Base-by-base conservation (phyloP, 495 filamentous ascomycete species). In the Penicillium silybi region DNA sequence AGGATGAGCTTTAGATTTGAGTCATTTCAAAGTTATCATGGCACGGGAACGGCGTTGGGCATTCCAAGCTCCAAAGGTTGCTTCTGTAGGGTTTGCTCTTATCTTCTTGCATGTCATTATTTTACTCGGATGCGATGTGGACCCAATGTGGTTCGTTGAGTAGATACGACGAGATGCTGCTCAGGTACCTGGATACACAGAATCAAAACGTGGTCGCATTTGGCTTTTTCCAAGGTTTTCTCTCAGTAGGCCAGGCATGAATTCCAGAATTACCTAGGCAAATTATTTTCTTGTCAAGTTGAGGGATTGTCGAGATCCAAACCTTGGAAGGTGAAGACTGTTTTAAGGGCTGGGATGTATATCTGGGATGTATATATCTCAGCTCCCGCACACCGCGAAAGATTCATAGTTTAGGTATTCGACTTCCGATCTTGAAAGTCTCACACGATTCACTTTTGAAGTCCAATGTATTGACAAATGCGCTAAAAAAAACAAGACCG, bases 1-100 rank as follows among this genome's bases (percentile, higher is more conserved):
- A 84, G 51, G 80, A 82, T 62, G 82, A 84, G 54, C 60, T 65
- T 15, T 63, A 45, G 37, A 38, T 34, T 18, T 17, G 27, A 25
- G 19, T 1, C n/a, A 18, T 27, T 7, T 16, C 32, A 47, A 47
- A 42, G 41, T 23, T 44, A 38, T 48, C 40, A 46, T 43, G 37
- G 50, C 50, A 48, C 44, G 23, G 41, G 25, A 29, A 53, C 43
- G 50, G 46, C 50, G 46, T 54, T 27, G 1, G 18, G 50, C 25
- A 40, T 25, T 41, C 41, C 1, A 7, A 13, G 27, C 6, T 38
- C 26, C 34, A n/a, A n/a, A n/a, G n/a, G n/a, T 39, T 23, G 9
- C 9, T 17, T 37, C 13, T 23, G 18, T 1, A 9, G 37, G 37
- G 29, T 32, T 23, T 10, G 10, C 16, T 6, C 23, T 46, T 32